Conservation (phyloP, 805 yeast species). For the Yarrowia keelungensis region DNA sequence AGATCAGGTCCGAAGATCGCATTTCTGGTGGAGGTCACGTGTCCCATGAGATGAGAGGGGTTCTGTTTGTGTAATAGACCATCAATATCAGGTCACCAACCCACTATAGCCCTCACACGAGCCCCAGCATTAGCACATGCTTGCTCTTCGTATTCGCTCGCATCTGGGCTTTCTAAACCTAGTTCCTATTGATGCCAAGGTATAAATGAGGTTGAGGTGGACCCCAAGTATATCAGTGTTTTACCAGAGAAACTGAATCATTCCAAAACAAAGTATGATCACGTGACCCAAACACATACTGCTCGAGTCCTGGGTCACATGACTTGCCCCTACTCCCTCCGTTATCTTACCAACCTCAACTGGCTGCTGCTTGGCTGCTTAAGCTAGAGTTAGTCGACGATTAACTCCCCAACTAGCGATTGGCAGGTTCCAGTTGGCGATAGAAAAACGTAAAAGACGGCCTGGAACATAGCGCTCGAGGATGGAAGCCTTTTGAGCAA, state of each 20-base stretch:
- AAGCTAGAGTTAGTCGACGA: constrained; percentile 7
- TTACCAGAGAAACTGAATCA: too few relatives aligned
- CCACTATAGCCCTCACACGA: too few relatives aligned
- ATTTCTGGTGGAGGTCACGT: neutral
- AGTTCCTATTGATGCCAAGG: neutral
- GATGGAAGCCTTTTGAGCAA: neutral
- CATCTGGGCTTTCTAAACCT: neutral
- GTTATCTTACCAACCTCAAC: too few relatives aligned
- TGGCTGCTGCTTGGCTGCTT: constrained; percentile 18
- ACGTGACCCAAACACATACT: too few relatives aligned
- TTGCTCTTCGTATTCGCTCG: constrained; percentile 7
- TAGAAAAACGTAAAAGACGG: neutral
- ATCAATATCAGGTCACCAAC: too few relatives aligned
- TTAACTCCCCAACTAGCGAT: constrained; percentile 5
- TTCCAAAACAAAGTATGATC: too few relatives aligned
- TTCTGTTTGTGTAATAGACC: too few relatives aligned
- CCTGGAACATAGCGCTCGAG: neutral
- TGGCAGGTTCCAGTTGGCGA: constrained; percentile 1
- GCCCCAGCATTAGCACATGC: neutral
- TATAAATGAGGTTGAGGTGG: too few relatives aligned
- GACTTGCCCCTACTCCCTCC: neutral
- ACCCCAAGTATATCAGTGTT: too few relatives aligned
- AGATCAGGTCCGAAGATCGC: constrained; percentile 7
- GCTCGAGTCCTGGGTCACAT: neutral
- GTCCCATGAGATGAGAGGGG: neutral